Percentiles rank a stretch among this genome's conserved stretches.
phyloP scores from a whole-genome alignment of 345 rosid species.

The Dovyalis caffra region DNA sequence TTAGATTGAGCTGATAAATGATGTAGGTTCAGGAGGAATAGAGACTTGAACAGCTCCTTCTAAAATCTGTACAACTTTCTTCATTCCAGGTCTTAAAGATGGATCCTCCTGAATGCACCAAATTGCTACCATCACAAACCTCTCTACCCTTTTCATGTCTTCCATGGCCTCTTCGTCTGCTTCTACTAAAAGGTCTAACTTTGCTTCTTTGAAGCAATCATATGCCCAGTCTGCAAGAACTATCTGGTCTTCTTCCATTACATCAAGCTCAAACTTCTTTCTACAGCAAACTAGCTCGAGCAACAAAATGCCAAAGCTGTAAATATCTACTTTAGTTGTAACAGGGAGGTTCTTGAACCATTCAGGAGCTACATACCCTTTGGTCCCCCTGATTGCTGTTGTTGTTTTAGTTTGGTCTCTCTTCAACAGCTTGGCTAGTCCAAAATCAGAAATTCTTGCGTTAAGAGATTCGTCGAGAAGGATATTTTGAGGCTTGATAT shows the following conservation, averaged over 20 bases:
- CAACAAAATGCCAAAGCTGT: too few relatives aligned
- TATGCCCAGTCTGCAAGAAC: conserved; percentile 12
- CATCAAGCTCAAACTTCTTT: conserved; percentile 5
- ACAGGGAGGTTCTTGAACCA: too few relatives aligned
- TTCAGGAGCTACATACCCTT: too few relatives aligned
- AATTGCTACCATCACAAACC: conserved; percentile 12
- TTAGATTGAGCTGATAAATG: too few relatives aligned
- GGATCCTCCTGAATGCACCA: conserved; percentile 22
- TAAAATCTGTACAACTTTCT: too few relatives aligned
- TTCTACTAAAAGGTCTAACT: conserved; percentile 1
- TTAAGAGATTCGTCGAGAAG: conserved; percentile 24
- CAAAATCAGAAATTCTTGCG: conserved; percentile 36
- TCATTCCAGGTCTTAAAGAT: too few relatives aligned
- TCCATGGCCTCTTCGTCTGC: conserved; percentile 21
- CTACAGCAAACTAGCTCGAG: too few relatives aligned
- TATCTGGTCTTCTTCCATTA: too few relatives aligned
- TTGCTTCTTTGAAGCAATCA: conserved; percentile 22
- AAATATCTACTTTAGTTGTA: too few relatives aligned
- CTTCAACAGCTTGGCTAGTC: conserved; percentile 38
- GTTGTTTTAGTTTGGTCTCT: conserved; percentile 25
- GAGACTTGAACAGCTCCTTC: too few relatives aligned
- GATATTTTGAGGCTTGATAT: conserved; percentile 45
- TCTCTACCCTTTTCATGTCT: conserved; percentile 12
- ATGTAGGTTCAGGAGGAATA: too few relatives aligned
- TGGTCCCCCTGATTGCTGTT: conserved; percentile 40